Evolutionary conservation across 2,329 filamentous ascomycete genomes (phyloP).

Genomic region (Aspergillus amoenus): DNA sequence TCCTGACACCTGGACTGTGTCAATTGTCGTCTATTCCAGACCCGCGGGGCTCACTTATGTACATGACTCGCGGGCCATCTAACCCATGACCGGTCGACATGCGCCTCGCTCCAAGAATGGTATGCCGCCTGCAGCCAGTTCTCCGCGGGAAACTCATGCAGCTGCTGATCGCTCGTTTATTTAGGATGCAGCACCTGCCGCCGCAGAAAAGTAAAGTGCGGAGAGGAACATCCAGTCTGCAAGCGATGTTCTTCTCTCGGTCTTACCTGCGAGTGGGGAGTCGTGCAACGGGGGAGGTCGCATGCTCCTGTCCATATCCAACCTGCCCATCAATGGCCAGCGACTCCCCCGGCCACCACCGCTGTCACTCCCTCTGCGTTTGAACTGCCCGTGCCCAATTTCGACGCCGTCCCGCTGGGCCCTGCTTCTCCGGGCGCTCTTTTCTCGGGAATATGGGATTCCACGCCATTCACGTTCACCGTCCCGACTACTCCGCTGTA

Average conservation of each 20-base stretch:
- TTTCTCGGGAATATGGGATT: slow-evolving; percentile 14
- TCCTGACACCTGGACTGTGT: no score
- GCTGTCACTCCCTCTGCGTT: background rate
- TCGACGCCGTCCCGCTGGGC: slow-evolving; percentile 3
- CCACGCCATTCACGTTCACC: slow-evolving; percentile 14
- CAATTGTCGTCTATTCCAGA: background rate
- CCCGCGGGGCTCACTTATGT: slow-evolving; percentile 8
- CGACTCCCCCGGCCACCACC: slow-evolving; percentile 10
- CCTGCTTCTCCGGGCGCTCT: slow-evolving; percentile 15
- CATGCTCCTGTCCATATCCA: slow-evolving; percentile 26
- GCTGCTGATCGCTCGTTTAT: slow-evolving; percentile 4
- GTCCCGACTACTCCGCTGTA: slow-evolving; percentile 27
- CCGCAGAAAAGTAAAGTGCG: slow-evolving; percentile 37
- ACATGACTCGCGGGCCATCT: slow-evolving; percentile 10
- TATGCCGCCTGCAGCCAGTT: slow-evolving; percentile 14
- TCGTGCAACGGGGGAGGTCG: slow-evolving; percentile 26
- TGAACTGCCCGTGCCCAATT: slow-evolving; percentile 5
- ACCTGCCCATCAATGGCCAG: slow-evolving; percentile 18
- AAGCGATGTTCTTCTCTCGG: slow-evolving; percentile 31
- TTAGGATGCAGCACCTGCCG: slow-evolving; percentile 41
- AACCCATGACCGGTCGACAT: slow-evolving; percentile 36
- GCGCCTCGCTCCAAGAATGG: slow-evolving; percentile 42
- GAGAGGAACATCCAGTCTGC: slow-evolving; percentile 36
- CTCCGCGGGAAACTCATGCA: slow-evolving; percentile 11
- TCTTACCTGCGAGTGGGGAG: slow-evolving; percentile 36